Percentiles rank a stretch among this genome's conserved stretches.
These are phyloP conservation scores for Boechera retrofracta DNA, from an alignment of 345 rosid genomes.

Conservation along the genomic window DNA sequence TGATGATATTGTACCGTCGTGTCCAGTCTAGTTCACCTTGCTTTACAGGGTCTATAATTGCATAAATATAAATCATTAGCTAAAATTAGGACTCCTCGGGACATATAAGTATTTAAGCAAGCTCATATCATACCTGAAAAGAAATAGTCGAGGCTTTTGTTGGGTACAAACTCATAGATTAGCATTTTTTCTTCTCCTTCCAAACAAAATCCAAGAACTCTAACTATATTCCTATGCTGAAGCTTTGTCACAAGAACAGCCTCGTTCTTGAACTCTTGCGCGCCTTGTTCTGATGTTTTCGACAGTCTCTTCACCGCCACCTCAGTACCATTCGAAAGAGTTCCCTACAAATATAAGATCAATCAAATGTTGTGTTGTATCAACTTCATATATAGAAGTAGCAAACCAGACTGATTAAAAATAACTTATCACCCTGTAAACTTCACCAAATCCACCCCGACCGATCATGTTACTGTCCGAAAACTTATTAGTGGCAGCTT, in stretches of 20 bases:
- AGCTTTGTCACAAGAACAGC: constrained; percentile 29
- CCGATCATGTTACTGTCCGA: constrained; percentile 15
- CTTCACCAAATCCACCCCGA: constrained; percentile 37
- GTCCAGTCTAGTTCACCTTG: constrained; percentile 51
- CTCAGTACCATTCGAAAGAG: constrained; percentile 17
- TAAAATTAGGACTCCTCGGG: not conserved
- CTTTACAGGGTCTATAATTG: constrained; percentile 38
- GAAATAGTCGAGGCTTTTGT: constrained; percentile 24
- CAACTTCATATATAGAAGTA: not conserved
- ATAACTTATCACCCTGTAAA: constrained; percentile 23
- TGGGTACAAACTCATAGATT: constrained; percentile 20
- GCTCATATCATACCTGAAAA: not conserved
- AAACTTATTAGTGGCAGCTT: constrained; percentile 35
- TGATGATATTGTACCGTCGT: constrained; percentile 45
- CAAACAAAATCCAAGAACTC: constrained; percentile 45
- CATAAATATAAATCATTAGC: not conserved
- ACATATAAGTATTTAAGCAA: not conserved
- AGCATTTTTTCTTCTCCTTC: constrained; percentile 28
- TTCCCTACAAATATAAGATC: constrained; percentile 13
- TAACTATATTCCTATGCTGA: constrained; percentile 56
- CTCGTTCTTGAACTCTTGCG: constrained; percentile 28
- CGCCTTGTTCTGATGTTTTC: constrained; percentile 24
- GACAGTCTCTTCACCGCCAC: constrained; percentile 39
- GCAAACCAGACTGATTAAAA: not conserved
- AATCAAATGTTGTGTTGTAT: not conserved